These are phyloP conservation scores for Claviceps capensis DNA, from an alignment of 2,329 filamentous ascomycete genomes.

Conservation along the genomic window DNA sequence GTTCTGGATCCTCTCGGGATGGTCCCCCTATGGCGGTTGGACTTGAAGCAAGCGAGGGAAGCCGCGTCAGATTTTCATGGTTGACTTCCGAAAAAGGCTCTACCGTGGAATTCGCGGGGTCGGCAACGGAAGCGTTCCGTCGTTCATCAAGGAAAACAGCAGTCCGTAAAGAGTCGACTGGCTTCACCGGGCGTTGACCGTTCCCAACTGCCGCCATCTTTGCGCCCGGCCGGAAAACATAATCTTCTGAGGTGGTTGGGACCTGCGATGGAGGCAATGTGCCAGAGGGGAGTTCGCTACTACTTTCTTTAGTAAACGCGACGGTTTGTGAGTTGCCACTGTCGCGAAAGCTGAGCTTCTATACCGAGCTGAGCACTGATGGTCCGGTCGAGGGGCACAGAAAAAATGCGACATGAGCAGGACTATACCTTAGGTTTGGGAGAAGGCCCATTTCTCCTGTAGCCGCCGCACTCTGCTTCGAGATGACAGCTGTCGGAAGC, in stretches of 20 bases:
- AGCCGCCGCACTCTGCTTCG: background rate
- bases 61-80: background rate
- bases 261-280: background rate
- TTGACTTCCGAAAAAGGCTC: background rate
- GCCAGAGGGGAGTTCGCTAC: background rate
- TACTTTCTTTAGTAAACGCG: background rate
- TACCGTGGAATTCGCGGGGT: background rate
- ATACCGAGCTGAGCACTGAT: background rate
- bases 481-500: background rate
- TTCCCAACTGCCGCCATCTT: background rate
- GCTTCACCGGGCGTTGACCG: background rate
- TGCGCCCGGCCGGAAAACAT: background rate
- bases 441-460: background rate
- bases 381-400: background rate
- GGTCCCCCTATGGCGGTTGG: background rate
- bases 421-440: background rate
- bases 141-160: background rate
- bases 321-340: background rate
- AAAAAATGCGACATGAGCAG: background rate
- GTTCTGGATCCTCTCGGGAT: background rate
- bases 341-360: background rate
- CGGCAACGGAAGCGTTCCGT: background rate
- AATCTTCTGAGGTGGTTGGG: background rate
- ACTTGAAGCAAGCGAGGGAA: background rate
- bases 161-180: background rate